Conservation (phyloP, 2,329 filamentous ascomycete species). For the Didymella exigua region DNA sequence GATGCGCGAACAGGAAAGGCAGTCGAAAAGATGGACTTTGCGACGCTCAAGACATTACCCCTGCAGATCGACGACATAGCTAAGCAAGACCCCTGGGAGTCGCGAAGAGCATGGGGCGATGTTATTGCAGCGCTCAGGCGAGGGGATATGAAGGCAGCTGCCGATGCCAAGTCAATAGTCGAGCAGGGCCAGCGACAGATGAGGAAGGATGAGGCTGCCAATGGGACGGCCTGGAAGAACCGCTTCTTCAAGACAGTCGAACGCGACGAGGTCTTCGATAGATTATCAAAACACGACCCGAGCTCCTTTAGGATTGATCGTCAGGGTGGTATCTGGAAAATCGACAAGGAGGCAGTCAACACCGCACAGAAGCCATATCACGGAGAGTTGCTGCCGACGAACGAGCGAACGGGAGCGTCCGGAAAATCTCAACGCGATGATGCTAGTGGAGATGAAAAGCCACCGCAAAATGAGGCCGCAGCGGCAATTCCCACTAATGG, state of each 20-base stretch:
- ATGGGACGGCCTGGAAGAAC: slow-evolving; percentile 46
- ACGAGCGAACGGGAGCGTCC: slow-evolving; percentile 17
- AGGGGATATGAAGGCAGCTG: slow-evolving; percentile 50
- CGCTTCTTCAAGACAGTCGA: slow-evolving; percentile 50
- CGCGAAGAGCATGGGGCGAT: slow-evolving; percentile 51
- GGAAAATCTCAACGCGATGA: neutral
- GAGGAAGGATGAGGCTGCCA: slow-evolving; percentile 47
- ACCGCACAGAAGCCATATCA: slow-evolving; percentile 38
- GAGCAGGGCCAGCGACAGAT: slow-evolving; percentile 51
- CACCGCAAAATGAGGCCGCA: slow-evolving; percentile 1
- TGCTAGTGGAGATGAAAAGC: neutral
- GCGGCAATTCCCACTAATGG: neutral
- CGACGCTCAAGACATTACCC: slow-evolving; percentile 24
- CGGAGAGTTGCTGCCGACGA: slow-evolving; percentile 35
- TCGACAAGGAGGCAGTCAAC: slow-evolving; percentile 30
- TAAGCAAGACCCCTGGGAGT: slow-evolving; percentile 55
- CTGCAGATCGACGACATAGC: slow-evolving; percentile 37
- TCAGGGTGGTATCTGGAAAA: slow-evolving; percentile 42
- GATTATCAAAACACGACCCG: slow-evolving; percentile 26
- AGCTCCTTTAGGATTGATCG: slow-evolving; percentile 32
- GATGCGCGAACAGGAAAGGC: slow-evolving; percentile 41
- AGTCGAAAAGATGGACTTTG: slow-evolving; percentile 47
- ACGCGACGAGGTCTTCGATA: slow-evolving; percentile 35
- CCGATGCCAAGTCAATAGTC: slow-evolving; percentile 39
- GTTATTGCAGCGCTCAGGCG: slow-evolving; percentile 48